These are phyloP conservation scores for Epichloe aotearoae DNA, from an alignment of 2,329 filamentous ascomycete species.

Conservation along the genomic window DNA sequence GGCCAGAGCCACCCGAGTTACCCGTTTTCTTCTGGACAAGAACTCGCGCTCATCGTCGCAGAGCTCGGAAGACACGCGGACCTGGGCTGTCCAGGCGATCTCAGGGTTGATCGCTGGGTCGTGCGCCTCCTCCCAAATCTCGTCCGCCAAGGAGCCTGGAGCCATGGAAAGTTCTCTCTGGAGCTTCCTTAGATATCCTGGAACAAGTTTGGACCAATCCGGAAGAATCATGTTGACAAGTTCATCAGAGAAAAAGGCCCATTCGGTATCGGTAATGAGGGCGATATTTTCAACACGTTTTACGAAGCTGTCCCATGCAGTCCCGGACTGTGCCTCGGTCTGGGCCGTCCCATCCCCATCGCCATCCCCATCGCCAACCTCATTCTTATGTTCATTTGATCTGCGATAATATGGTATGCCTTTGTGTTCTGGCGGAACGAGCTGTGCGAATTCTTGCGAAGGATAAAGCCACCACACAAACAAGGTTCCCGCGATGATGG, in stretches of 20 bases:
- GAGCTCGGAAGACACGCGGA: conserved; percentile 68
- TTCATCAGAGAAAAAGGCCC: conserved; percentile 39
- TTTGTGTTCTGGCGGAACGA: conserved; percentile 13
- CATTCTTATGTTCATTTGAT: background rate
- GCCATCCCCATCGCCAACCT: conserved; percentile 9
- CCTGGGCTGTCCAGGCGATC: conserved; percentile 66
- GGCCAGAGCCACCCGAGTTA: conserved; percentile 62
- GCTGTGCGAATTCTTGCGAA: conserved; percentile 27
- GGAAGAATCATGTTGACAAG: conserved; percentile 64
- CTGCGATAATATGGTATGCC: background rate
- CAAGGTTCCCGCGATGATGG: conserved; percentile 22
- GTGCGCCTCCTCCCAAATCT: conserved; percentile 87
- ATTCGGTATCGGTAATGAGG: conserved; percentile 39
- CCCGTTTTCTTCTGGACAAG: conserved; percentile 50
- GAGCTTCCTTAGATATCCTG: conserved; percentile 66
- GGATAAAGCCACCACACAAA: conserved; percentile 32
- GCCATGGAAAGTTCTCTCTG: conserved; percentile 79
- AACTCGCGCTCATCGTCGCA: conserved; percentile 76
- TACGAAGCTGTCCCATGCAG: conserved; percentile 36
- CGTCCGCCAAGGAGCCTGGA: conserved; percentile 76
- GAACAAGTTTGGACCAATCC: conserved; percentile 67
- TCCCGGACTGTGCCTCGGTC: conserved; percentile 15
- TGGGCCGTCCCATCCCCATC: conserved; percentile 9
- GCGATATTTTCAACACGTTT: conserved; percentile 40
- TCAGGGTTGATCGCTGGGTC: conserved; percentile 77